Base-by-base conservation (phyloP, 345 rosid genomes). In the Corchorus capsularis region DNA sequence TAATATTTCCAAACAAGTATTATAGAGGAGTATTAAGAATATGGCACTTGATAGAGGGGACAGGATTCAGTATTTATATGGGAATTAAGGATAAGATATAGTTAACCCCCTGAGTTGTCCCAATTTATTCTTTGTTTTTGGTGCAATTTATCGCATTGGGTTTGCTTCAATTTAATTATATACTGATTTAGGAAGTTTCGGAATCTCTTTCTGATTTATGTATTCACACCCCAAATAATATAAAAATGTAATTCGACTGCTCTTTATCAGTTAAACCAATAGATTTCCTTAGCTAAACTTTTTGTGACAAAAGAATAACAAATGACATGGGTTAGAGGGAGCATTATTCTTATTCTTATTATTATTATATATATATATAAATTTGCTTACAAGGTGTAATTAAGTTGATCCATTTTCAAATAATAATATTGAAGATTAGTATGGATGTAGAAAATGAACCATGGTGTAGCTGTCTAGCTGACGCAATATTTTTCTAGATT, bases 181-280 rank as follows among this genome's bases (percentile, higher is more conserved):
- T 78, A 37, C 84, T 69, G 20, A 15, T 41, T 73, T 78, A 43
- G 76, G 77, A 64, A 52, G 41, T 59, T 56, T 39, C 59, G 62
- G 17, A 67, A 62, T 80, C 75, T 20, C 52, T 13, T 46, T 53
- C 17, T 6, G 20, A 6, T 53, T 53, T 16, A 17, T 22, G 57
- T 69, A 84, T 19, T 13, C 34, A 69, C 47, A 61, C 45, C 59
- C 13, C 0, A 65, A 56, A 49, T 10, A 27, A 27, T 68, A 56
- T 27, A 27, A 62, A 17, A 32, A 57, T 67, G 4, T 46, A 56
- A 11, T 12, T 52, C 20, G 16, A 20, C 43, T 45, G 13, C 50
- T 34, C 5, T 17, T 63, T 13, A 45, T 20, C 22, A 0, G 14
- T 46, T 69, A 69, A 53, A 9, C 13, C 4, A 12, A 12, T 76